A percentile compares a stretch with the other conserved stretches of the same genome.
These are phyloP conservation scores for Alternaria alternata DNA, from an alignment of 2,329 filamentous ascomycete species.

Conservation along the genomic window DNA sequence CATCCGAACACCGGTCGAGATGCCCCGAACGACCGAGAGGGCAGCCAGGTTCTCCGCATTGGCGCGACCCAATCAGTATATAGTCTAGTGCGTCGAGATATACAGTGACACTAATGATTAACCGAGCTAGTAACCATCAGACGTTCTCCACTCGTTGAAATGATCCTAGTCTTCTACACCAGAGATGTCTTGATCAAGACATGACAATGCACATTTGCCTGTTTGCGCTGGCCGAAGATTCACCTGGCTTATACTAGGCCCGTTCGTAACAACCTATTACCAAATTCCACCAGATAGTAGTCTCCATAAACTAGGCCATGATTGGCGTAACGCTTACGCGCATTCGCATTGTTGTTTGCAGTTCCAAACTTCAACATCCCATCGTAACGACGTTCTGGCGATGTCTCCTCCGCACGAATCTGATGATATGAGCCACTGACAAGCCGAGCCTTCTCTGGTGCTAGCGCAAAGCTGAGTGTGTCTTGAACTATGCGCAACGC, in stretches of 20 bases:
- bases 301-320: constrained; percentile 58
- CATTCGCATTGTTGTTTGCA: constrained; percentile 55
- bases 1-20: neutral
- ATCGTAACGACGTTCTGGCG: constrained; percentile 41
- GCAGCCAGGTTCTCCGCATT: neutral
- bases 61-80: neutral
- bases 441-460: constrained; percentile 30
- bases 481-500: constrained; percentile 28
- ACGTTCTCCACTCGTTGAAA: neutral
- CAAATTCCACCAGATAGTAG: constrained; percentile 55
- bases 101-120: neutral
- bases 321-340: constrained; percentile 52
- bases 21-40: neutral
- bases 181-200: neutral
- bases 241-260: constrained; percentile 18
- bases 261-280: constrained; percentile 51
- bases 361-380: constrained; percentile 57
- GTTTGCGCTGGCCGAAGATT: neutral
- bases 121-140: neutral
- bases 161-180: neutral
- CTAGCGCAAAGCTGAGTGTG: constrained; percentile 36
- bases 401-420: constrained; percentile 25
- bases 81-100: neutral
- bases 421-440: constrained; percentile 22
- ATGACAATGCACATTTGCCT: neutral